phyloP scores from a whole-genome alignment of 2,329 filamentous ascomycete species.

The Epichloe hybrida region DNA sequence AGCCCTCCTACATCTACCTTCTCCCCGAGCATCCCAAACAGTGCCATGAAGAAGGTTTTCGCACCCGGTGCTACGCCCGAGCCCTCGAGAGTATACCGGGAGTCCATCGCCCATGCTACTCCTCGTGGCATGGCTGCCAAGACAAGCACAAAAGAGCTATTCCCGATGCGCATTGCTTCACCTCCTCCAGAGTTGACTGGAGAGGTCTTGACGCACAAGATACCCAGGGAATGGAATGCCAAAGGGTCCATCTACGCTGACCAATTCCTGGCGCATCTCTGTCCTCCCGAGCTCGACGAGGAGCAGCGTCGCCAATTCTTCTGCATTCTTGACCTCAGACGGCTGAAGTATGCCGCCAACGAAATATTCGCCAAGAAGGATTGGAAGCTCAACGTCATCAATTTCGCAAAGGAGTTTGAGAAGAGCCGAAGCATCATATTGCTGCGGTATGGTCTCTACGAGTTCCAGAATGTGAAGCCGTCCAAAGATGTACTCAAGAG shows the following conservation, averaged over 20 bases:
- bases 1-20: conserved; percentile 23
- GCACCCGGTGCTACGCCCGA: conserved; percentile 31
- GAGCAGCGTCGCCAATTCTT: conserved; percentile 49
- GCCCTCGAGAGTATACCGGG: conserved; percentile 28
- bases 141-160: conserved; percentile 36
- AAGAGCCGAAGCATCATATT: conserved; percentile 49
- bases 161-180: conserved; percentile 44
- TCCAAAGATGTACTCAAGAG: conserved; percentile 43
- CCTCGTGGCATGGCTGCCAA: conserved; percentile 36
- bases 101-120: conserved; percentile 32
- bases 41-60: conserved; percentile 34
- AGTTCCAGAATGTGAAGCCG: conserved; percentile 49
- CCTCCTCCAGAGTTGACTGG: conserved; percentile 43
- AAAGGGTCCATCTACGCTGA: conserved; percentile 45
- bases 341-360: conserved; percentile 47
- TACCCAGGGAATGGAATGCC: conserved; percentile 37
- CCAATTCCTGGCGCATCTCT: conserved; percentile 43
- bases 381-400: conserved; percentile 48
- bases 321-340: conserved; percentile 47
- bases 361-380: conserved; percentile 48
- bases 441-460: conserved; percentile 46
- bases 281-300: conserved; percentile 43
- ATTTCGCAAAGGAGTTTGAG: conserved; percentile 51
- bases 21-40: conserved; percentile 31
- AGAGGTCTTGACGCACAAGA: conserved; percentile 37